A percentile compares a stretch with the other conserved stretches of the same genome.
These are phyloP conservation scores for Auricularia auricula-judae DNA, from an alignment of 768 basidiomycete species.

Conservation along the genomic window DNA sequence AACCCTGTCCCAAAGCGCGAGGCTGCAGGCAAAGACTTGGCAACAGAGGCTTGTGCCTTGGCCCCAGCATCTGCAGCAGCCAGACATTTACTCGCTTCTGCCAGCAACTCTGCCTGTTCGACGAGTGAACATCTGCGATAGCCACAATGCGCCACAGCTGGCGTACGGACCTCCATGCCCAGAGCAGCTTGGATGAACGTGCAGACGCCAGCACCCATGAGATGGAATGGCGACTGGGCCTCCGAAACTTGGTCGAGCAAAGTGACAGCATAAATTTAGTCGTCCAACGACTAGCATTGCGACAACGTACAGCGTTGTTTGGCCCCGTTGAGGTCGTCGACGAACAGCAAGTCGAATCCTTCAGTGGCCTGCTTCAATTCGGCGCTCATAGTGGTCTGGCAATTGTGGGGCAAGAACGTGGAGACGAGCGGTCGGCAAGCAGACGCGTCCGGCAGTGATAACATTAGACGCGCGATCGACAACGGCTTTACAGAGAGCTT, in stretches of 20 bases:
- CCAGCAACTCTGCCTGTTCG: constrained; percentile 44
- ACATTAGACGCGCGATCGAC: too few relatives aligned
- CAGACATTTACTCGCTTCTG: constrained; percentile 48
- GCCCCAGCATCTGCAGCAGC: constrained; percentile 49
- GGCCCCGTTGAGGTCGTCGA: constrained; percentile 52
- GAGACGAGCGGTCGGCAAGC: too few relatives aligned
- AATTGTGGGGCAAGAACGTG: too few relatives aligned
- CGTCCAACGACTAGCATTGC: constrained; percentile 25
- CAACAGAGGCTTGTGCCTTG: constrained; percentile 34
- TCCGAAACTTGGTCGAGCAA: not conserved
- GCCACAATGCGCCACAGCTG: not conserved
- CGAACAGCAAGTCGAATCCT: constrained; percentile 64
- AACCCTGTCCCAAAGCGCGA: constrained; percentile 47
- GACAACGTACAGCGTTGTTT: constrained; percentile 15
- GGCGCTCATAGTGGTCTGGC: not conserved
- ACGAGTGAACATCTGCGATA: not conserved
- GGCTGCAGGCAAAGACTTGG: constrained; percentile 19
- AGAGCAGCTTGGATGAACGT: constrained; percentile 68
- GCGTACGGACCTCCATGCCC: constrained; percentile 57
- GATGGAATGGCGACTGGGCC: constrained; percentile 53
- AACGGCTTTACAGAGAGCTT: too few relatives aligned
- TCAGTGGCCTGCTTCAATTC: constrained; percentile 17
- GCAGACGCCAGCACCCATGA: constrained; percentile 59
- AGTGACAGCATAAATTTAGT: constrained; percentile 14
- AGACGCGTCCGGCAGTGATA: too few relatives aligned